Percentiles rank a stretch among this genome's conserved stretches.
Conservation (phyloP, 108 stramenopile species). For the Ochromonas danica region DNA sequence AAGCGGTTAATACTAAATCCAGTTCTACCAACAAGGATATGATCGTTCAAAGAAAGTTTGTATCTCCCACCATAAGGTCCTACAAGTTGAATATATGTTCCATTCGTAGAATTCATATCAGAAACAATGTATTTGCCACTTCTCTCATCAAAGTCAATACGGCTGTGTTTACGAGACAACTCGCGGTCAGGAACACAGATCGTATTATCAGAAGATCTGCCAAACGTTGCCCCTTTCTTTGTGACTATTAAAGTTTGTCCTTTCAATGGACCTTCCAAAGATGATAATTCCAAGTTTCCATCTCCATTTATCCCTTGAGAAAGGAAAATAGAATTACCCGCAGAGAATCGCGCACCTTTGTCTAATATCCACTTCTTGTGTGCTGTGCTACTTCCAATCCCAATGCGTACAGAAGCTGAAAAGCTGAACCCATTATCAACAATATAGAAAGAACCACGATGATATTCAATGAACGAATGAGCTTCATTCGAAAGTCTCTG, state of each 20-base stretch:
- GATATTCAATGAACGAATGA: conserved; percentile 46
- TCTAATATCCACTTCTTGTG: conserved; percentile 46
- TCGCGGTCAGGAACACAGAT: conserved; percentile 51
- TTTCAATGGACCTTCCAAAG: conserved; percentile 48
- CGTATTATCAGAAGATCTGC: conserved; percentile 50
- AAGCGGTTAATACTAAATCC: conserved; percentile 93
- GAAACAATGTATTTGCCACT: conserved; percentile 32
- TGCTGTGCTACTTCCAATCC: conserved; percentile 28
- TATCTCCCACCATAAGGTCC: conserved; percentile 42
- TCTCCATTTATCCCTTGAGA: conserved; percentile 30
- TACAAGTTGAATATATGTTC: conserved; percentile 55
- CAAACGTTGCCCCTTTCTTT: conserved; percentile 47
- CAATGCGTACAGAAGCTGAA: conserved; percentile 48
- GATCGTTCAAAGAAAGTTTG: conserved; percentile 47
- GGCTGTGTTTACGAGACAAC: conserved; percentile 48
- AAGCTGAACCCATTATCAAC: conserved; percentile 41
- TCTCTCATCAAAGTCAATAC: conserved; percentile 42
- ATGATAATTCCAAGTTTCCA: conserved; percentile 29
- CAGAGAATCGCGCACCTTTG: conserved; percentile 43
- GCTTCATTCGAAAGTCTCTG: conserved; percentile 35
- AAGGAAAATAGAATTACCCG: conserved; percentile 52
- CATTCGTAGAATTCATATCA: conserved; percentile 62
- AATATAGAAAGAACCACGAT: conserved; percentile 40
- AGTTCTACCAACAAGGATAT: conserved; percentile 94
- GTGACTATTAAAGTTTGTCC: conserved; percentile 41